Base-by-base conservation (phyloP, 1,284 basidiomycete species). In the Ganoderma lucidum region DNA sequence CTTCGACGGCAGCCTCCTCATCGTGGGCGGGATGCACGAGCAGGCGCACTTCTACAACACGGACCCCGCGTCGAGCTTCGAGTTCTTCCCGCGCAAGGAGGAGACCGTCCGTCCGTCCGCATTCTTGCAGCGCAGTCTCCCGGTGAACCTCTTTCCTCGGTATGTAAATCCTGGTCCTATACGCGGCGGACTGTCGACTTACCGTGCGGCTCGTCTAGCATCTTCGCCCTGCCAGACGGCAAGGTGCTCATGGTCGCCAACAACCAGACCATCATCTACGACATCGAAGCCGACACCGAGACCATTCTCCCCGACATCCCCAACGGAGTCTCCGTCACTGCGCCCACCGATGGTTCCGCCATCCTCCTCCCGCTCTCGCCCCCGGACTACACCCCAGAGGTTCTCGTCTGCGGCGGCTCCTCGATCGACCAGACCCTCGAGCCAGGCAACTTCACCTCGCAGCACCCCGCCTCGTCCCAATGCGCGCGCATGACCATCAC, bases 1-100 rank as follows among this genome's bases (percentile, higher is more conserved):
- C 35, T 82, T 81, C 62, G 83, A 85, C 66, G 83, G 83, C 35
- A 73, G 61, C 63, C 69, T 83, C 74, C 80, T 84, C 79, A 78
- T 85, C 62, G 77, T 83, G 14, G 83, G 83, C 35, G 83, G 83
- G 3, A 81, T 78, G 4, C 78, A 81, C 59, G 78, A 78, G 15
- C 64, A 71, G 17, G 78, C 80, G 14, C 74, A 73, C 10, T 83
- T 84, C 73, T 80, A 83, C 73, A 83, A 83, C 69, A 78, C 75
- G 32, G 80, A 83, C 37, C 80, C 83, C 0, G 84, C 82, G 64
- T 86, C 85, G 72, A 84, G 80, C 28, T 81, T 85, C 73, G 86
- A 88, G 74, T 88, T 84, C 76, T 87, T 85, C 80, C 87, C 86
- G 19, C 79, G 83, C 1, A 87, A 88, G 71, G 83, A 85, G 67